Evolutionary conservation across 2,329 filamentous ascomycete genomes (phyloP), one percentile per base, ranked within the genome.

Genomic region (Leptodontidium sp.): DNA sequence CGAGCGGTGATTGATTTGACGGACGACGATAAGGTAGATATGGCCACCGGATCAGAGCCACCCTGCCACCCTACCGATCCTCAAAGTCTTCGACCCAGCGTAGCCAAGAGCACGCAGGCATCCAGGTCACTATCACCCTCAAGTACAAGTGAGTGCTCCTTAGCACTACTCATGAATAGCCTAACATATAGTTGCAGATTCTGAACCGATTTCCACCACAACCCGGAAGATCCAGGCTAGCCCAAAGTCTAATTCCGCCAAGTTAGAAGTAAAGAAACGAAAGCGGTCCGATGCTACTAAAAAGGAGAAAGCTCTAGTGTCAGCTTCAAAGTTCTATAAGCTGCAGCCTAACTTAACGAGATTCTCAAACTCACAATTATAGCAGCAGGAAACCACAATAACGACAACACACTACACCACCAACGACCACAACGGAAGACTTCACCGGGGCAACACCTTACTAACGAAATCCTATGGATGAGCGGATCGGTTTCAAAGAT

Each of bases 1-100:
- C 32, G 7, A 57, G 29, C 2, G 21, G 64, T 66, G 40, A 59
- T 66, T 52, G 52, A 66, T 50, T 59, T 66, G 40, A 66, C 64
- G 26, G 29, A 40, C 21, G 53, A 66, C 21, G 15, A 57, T 57
- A 15, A 57, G 32, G 53, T 57, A 35, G 32, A 57, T 57, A 11
- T 57, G 29, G 58, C 58, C 29, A 26, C 17, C 57, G 64, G 57
- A 55, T 40, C 17, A 50, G 40, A 50, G 53, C 45, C 12, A 59
- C 26, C 53, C 21, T 5, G 45, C 9, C 43, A 66, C 4, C 53
- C 17, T 57, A 38, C 53, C 21, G 21, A 21, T 21, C 21, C 21
- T 21, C 21, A 21, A 21, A 21, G 21, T 21, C 21, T 21, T 21
- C 5, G 32, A 38, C 17, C 6, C 15, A 57, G 53, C 32, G 53